Evolutionary conservation across 2,329 filamentous ascomycete genomes (phyloP).

Genomic region (Trichoderma endophyticum): DNA sequence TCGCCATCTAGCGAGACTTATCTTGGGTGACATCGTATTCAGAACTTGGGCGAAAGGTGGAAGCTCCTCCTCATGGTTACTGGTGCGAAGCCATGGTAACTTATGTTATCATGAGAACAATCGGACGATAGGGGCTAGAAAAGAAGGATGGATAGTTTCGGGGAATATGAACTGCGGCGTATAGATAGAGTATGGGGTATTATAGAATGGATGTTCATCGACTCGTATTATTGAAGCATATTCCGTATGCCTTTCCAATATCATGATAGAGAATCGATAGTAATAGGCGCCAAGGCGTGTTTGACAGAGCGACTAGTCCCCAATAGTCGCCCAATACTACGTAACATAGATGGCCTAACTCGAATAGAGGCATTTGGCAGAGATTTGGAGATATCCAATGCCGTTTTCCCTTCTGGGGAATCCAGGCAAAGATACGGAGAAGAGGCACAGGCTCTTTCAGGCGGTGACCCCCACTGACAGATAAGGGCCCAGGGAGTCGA

Average conservation of each 20-base stretch:
- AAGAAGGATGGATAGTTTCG: neutral
- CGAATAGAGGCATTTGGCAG: neutral
- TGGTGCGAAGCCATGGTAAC: neutral
- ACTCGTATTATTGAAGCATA: neutral
- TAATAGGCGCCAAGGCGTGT: neutral
- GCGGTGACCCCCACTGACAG: conserved; percentile 5
- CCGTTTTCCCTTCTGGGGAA: neutral
- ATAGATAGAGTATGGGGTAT: neutral
- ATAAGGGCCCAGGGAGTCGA: neutral
- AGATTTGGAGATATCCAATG: neutral
- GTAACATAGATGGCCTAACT: neutral
- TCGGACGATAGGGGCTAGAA: neutral
- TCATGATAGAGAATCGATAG: neutral
- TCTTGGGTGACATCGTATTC: neutral
- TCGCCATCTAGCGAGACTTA: neutral
- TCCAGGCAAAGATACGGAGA: neutral
- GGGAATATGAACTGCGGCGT: neutral
- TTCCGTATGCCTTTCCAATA: neutral
- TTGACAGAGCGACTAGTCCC: neutral
- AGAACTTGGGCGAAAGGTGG: neutral
- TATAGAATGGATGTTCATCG: neutral
- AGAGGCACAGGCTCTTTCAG: neutral
- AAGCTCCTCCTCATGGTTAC: neutral
- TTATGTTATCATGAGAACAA: neutral
- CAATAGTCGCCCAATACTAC: neutral